These are phyloP conservation scores for Cyberlindnera mycetangii DNA, from an alignment of 805 yeast genomes.

Conservation along the genomic window DNA sequence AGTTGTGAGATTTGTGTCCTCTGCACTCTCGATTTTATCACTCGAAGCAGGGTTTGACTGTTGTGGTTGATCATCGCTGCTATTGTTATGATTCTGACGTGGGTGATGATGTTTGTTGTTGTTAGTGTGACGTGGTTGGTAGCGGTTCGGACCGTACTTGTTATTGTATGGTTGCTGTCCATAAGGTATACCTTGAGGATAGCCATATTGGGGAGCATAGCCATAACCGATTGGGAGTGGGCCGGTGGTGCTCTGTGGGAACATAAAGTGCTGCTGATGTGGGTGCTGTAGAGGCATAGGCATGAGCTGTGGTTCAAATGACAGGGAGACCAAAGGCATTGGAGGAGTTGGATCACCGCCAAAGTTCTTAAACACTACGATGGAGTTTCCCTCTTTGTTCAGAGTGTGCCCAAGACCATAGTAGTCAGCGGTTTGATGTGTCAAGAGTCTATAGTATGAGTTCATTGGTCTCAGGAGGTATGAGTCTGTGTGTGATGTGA, in stretches of 20 bases:
- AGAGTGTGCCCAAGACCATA: conserved; percentile 57
- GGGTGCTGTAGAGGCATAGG: conserved; percentile 7
- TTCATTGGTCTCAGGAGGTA: conserved; percentile 48
- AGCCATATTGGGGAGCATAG: neutral
- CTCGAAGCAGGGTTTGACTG: neutral
- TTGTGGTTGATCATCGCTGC: neutral
- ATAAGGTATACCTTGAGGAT: neutral
- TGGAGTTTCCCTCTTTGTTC: conserved; percentile 46
- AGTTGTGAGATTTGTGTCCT: neutral
- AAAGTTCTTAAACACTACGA: conserved; percentile 38
- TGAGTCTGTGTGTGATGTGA: conserved; percentile 37
- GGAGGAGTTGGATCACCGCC: conserved; percentile 22
- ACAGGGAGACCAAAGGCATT: conserved; percentile 17
- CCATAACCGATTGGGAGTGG: conserved; percentile 1
- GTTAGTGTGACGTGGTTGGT: neutral
- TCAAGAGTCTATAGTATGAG: conserved; percentile 62
- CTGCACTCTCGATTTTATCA: neutral
- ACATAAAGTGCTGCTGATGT: conserved; percentile 7
- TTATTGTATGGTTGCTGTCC: conserved; percentile 1
- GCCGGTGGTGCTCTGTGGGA: neutral
- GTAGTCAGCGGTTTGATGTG: conserved; percentile 70
- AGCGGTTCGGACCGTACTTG: neutral
- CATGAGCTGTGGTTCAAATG: conserved; percentile 11
- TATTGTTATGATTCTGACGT: conserved; percentile 1
- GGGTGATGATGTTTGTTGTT: conserved; percentile 5